phyloP scores from a whole-genome alignment of 495 filamentous ascomycete genomes.

The Tuber indicum region DNA sequence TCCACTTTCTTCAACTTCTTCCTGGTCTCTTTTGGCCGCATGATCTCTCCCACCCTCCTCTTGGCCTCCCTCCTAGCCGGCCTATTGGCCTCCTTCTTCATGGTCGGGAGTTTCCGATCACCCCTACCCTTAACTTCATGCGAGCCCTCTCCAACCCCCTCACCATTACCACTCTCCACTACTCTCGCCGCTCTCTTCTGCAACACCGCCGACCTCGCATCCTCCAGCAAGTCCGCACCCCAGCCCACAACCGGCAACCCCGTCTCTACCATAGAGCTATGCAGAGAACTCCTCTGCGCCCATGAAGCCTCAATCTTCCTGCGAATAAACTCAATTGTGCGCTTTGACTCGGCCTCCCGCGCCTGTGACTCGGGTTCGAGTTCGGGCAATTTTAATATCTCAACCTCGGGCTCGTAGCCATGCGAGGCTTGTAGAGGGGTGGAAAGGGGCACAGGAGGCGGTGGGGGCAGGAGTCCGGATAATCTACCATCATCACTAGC shows the following conservation, averaged over 20 bases:
- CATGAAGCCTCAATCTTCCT: neutral
- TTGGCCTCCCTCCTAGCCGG: neutral
- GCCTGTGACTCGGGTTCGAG: neutral
- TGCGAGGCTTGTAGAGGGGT: neutral
- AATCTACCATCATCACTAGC: neutral
- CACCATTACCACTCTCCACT: neutral
- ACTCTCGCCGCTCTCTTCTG: neutral
- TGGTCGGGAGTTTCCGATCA: neutral
- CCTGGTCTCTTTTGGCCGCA: neutral
- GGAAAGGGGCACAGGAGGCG: conserved; percentile 11
- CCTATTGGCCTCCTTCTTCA: neutral
- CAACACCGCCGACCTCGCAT: conserved; percentile 1
- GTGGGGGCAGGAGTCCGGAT: conserved; percentile 13
- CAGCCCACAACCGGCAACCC: neutral
- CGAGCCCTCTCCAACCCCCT: neutral
- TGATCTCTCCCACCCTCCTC: neutral
- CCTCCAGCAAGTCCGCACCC: neutral
- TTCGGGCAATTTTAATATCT: conserved; percentile 7
- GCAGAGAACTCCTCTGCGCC: neutral
- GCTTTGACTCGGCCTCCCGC: conserved; percentile 2
- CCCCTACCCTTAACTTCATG: neutral
- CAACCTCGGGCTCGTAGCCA: conserved; percentile 23
- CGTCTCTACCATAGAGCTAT: neutral
- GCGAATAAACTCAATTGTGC: neutral
- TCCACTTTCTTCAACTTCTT: neutral